These are phyloP conservation scores for Zea luxurians DNA, from an alignment of 176 grass and related monocot genomes.

Conservation along the genomic window DNA sequence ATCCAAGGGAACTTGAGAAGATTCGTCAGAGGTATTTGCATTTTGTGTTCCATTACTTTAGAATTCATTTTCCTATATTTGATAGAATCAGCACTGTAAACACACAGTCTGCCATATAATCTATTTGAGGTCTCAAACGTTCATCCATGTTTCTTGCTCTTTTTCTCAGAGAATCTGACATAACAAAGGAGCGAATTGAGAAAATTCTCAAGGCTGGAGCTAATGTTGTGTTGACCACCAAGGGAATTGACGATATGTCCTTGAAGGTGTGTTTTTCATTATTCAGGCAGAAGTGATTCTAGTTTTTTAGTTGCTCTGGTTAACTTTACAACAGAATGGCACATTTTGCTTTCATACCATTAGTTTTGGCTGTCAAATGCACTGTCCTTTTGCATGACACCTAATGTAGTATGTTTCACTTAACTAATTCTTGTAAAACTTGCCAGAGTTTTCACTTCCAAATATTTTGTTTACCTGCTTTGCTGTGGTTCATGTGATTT, in stretches of 20 bases:
- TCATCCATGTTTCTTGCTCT: not conserved
- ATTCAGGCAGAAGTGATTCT: not conserved
- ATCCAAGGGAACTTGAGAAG: constrained; percentile 91
- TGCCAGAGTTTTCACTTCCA: not conserved
- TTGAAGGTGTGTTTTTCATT: constrained; percentile 61
- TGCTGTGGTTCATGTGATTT: not conserved
- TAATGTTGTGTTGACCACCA: constrained; percentile 87
- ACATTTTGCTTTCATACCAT: too few relatives aligned
- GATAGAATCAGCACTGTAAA: not conserved
- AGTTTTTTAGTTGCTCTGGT: too few relatives aligned
- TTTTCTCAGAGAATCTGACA: constrained; percentile 71
- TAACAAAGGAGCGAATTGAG: constrained; percentile 89
- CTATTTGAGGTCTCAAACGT: not conserved
- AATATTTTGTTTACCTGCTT: not conserved
- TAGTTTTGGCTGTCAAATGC: too few relatives aligned
- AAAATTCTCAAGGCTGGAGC: constrained; percentile 82
- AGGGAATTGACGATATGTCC: constrained; percentile 98
- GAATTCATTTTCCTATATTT: not conserved
- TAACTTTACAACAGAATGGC: too few relatives aligned
- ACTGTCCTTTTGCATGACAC: not conserved
- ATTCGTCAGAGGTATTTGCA: constrained; percentile 67
- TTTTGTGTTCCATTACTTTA: not conserved
- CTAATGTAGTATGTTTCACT: not conserved
- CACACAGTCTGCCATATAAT: not conserved
- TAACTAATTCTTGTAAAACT: not conserved